These are phyloP conservation scores for Agaricus subrufescens DNA, from an alignment of 768 basidiomycete genomes.

Conservation along the genomic window DNA sequence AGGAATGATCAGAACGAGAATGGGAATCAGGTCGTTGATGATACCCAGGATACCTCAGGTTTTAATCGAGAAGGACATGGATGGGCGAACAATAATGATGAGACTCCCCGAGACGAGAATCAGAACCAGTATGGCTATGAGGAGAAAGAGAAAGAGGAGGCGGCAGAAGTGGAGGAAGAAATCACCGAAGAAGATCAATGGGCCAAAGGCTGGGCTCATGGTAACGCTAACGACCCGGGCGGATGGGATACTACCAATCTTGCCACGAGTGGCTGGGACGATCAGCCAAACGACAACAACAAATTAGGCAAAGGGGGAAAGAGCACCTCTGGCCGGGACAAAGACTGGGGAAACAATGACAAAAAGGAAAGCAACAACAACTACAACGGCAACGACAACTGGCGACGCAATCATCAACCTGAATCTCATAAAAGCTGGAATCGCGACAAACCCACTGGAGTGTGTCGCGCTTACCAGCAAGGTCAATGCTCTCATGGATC, in stretches of 20 bases:
- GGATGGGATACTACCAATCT: background rate
- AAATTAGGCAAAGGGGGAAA: conserved; percentile 10
- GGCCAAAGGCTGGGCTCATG: too few species aligned
- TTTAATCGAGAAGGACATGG: background rate
- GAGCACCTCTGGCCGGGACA: conserved; percentile 1
- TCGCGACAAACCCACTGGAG: background rate
- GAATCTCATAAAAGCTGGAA: background rate
- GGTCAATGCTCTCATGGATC: conserved; percentile 16
- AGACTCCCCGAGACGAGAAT: background rate
- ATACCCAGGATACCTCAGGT: background rate
- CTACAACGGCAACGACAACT: background rate
- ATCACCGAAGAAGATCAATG: too few species aligned
- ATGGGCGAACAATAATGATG: background rate
- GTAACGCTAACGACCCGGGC: background rate
- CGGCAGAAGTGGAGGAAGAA: background rate
- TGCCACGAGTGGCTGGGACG: background rate
- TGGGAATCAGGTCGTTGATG: background rate
- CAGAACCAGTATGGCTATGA: background rate
- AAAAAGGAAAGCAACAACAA: background rate
- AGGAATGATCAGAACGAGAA: background rate
- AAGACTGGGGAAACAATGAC: background rate
- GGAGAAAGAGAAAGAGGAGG: background rate
- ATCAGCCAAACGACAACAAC: conserved; percentile 10
- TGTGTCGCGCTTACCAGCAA: background rate
- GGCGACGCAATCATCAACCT: background rate